Base-by-base conservation (phyloP, 1,139 yeast genomes). In the Geotrichum reessii region DNA sequence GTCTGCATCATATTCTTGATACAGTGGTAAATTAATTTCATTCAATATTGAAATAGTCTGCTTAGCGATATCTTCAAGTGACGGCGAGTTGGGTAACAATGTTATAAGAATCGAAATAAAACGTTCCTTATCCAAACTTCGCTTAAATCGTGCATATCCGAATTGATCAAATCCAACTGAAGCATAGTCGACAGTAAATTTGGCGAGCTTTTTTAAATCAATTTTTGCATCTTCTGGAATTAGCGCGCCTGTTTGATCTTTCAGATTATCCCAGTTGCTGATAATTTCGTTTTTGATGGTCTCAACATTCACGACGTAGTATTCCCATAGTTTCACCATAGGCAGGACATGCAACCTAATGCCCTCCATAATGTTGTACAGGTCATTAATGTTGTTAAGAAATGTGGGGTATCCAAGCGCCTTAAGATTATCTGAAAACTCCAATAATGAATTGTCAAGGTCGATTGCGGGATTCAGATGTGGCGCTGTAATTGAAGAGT, bases 401-500 rank as follows among this genome's bases (percentile, higher is more conserved):
- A 69, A 74, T 0, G 84, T 78, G 1, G 96, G 92, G 59, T 81
- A 82, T 0, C 87, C 88, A 50, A 81, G 77, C 44, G 76, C 69
- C 33, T 70, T 74, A 72, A 90, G 76, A 1, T 78, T 72, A 1
- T 70, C 69, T 50, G 95, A 86, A 67, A 86, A 89, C 37, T 84
- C 81, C 44, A 87, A 72, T 59, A 93, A 77, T 22, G 80, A 78
- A 21, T 74, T 78, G 70, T 93, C 99, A 61, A 93, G 79, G 65
- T 86, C 97, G 57, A 91, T 85, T 0, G 98, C 97, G 1, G 95
- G 76, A 22, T 71, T 78, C 64, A 93, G 79, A 72, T 93, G 97
- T 3, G 98, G 97, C 1, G 98, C 95, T 2, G 97, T 92, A 58
- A 81, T 81, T 37, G 80, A 80, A 62, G 89, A 88, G 73, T 93